Evolutionary conservation across 371 early-diverging fungal species (phyloP), one percentile per base, ranked within the genome.

Genomic region (Synchytrium microbalum): DNA sequence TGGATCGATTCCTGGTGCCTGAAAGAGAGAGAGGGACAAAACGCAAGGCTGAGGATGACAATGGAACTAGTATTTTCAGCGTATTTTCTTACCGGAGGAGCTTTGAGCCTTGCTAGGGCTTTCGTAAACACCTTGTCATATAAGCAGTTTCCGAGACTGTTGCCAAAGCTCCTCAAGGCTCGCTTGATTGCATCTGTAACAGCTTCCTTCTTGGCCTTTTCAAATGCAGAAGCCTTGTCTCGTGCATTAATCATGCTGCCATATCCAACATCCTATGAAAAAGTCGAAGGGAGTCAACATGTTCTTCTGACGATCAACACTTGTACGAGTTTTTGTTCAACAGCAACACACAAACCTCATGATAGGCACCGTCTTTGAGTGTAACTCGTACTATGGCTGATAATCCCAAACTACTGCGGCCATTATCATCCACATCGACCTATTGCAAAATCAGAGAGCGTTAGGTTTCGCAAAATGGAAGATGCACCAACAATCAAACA

Each of bases 201-300:
- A 0, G 99, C 94, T 73, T 96, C 96, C 67, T 99, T 99, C 68
- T 87, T 90, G 2, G 94, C 94, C 78, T 95, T 96, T 71, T 98
- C 94, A 62, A 92, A 85, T 0, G 95, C 99, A 8, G 71, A 67
- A 0, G 82, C 86, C 71, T 93, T 96, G 59, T 79, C 79, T 69
- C 76, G 88, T n/a, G 79, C 75, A 67, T 94, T 94, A 60, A 98
- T 97, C 25, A 85, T 75, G 25, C 72, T 72, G 5, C 97, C 98
- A 68, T 87, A 93, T 3, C 98, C 98, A 25, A 92, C 74, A 69
- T 97, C 94, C 85, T 86, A 59, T 8, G 38, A 27, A 57, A 28
- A 16, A 23, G 25, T 16, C 56, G 59, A 63, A 32, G 23, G 38
- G 29, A 19, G 54, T n/a, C n/a, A n/a, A n/a, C n/a, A n/a, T n/a